Evolutionary conservation across 106 monocot species (phyloP), one percentile per base, ranked within the genome.

Genomic region (Dendrobium huoshanense): DNA sequence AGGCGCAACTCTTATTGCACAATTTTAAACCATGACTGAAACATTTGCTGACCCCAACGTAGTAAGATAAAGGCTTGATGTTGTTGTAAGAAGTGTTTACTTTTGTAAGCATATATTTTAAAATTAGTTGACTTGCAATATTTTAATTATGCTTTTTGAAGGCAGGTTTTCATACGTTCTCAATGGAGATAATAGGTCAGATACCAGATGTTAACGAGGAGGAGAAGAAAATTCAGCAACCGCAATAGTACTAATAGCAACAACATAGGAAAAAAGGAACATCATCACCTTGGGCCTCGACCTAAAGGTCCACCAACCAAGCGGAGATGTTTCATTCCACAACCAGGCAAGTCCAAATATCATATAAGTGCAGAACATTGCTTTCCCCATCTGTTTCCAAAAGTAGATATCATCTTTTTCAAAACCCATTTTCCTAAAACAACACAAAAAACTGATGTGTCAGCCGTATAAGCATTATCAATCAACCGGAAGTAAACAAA

Each of bases 311-410:
- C 91, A 99, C 98, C 95, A 99, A 41, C 98, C 98, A 29, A 99
- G 92, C 2, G 98, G 98, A 29, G 98, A 99, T 11, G 94, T 95
- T 67, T 99, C 95, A 41, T 99, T 92, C 85, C 87, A 99, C 67
- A 89, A 78, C 95, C 95, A 99, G 19, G 88, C 94, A 47, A 86
- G 81, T 25, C 95, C 95, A 61, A 88, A 82, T 42, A 99, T 44
- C 4, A 95, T 81, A 72, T 99, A 99, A 4, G 98, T 99, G 85
- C 85, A 95, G 18, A 95, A 48, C 83, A 93, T 59, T n/a, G 91
- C 95, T 81, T 99, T 99, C 75, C 98, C 95, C 84, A 95, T 92
- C 78, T 99, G 95, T 86, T 99, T 99, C 88, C 83, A 89, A 77
- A 93, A 99, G 87, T 94, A 93, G 16, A 83, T 41, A 72, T 95